These are phyloP conservation scores for Jamesozyma spencerorum DNA, from an alignment of 805 yeast genomes.

Conservation along the genomic window DNA sequence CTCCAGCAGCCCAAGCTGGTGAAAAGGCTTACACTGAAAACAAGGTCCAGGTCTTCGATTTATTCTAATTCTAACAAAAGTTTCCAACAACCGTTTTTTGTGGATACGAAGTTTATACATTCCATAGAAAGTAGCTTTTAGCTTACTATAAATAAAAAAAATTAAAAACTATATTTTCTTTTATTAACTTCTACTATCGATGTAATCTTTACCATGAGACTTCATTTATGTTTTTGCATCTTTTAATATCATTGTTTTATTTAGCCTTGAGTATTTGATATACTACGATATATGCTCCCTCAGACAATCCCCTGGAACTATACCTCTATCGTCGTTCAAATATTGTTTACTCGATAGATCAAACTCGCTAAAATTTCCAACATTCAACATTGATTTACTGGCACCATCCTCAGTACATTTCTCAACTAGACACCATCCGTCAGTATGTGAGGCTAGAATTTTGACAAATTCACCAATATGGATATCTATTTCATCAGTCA, in stretches of 20 bases:
- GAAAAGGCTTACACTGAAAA: slow-evolving; percentile 35
- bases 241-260: too few relatives aligned
- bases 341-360: slow-evolving; percentile 20
- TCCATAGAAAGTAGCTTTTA: background rate
- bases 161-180: too few relatives aligned
- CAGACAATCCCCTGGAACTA: slow-evolving; percentile 34
- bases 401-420: slow-evolving; percentile 25
- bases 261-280: too few relatives aligned
- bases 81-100: background rate
- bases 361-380: slow-evolving; percentile 4
- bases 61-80: background rate
- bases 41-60: slow-evolving; percentile 7
- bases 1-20: slow-evolving; percentile 34
- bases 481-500: slow-evolving; percentile 32
- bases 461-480: slow-evolving; percentile 27
- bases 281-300: slow-evolving; percentile 4
- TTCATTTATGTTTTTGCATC: too few relatives aligned
- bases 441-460: slow-evolving; percentile 34
- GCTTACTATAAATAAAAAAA: too few relatives aligned
- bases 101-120: background rate
- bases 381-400: slow-evolving; percentile 1
- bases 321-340: slow-evolving; percentile 33
- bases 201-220: too few relatives aligned
- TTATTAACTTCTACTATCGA: too few relatives aligned
- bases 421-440: slow-evolving; percentile 38